phyloP scores from a whole-genome alignment of 2,329 filamentous ascomycete species.

The Colletotrichum liriopes region DNA sequence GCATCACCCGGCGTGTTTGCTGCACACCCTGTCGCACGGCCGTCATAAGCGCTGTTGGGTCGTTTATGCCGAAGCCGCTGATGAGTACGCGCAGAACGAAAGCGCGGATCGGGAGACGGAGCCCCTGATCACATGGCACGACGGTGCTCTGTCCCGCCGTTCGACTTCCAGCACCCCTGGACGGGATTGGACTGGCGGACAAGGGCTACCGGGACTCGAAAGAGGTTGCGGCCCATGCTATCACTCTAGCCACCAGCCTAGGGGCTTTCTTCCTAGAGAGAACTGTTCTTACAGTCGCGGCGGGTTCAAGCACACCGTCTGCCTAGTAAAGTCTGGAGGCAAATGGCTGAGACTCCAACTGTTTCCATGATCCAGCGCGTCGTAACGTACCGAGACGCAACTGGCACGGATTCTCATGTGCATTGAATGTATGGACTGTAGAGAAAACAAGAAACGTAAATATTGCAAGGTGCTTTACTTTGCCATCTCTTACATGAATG shows the following conservation, averaged over 20 bases:
- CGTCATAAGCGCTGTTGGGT: background rate
- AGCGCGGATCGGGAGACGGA: background rate
- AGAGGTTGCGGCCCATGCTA: background rate
- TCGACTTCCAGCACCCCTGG: background rate
- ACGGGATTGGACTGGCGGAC: background rate
- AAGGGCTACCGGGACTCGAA: background rate
- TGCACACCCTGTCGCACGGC: background rate
- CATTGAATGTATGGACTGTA: too few relatives aligned
- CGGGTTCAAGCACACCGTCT: too few relatives aligned
- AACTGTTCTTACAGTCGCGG: background rate
- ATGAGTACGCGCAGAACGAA: background rate
- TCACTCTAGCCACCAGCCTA: background rate
- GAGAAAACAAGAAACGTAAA: too few relatives aligned
- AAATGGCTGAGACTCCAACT: too few relatives aligned
- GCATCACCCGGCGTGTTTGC: background rate
- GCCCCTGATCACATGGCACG: background rate
- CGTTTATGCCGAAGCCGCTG: background rate
- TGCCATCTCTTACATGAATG: too few relatives aligned
- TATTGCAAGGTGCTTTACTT: too few relatives aligned
- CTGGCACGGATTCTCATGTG: too few relatives aligned
- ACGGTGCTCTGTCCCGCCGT: background rate
- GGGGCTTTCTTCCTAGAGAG: background rate
- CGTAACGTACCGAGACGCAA: too few relatives aligned
- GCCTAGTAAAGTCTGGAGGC: too few relatives aligned
- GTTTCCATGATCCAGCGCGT: too few relatives aligned